Conservation (phyloP, 208 protist genomes). For the Acanthamoeba pearcei region DNA sequence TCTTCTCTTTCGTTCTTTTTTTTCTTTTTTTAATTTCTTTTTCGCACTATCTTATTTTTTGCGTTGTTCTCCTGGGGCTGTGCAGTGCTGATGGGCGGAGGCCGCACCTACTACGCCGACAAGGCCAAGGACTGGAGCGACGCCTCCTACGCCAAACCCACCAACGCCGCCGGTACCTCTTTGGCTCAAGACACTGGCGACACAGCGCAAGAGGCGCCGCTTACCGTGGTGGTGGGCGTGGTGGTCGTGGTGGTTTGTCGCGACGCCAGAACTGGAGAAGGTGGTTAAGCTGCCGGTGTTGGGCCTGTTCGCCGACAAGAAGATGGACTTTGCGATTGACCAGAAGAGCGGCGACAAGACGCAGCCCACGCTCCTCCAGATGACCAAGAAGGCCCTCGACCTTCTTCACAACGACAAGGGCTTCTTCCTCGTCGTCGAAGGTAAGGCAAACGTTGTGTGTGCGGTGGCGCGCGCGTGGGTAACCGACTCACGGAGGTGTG, state of each 20-base stretch:
- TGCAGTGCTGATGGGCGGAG: constrained; percentile 50
- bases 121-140: not conserved
- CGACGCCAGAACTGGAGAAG: not conserved
- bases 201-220: not conserved
- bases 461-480: not conserved
- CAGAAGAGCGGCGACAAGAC: not conserved
- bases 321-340: constrained; percentile 27
- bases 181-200: not conserved
- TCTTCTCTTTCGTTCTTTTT: not conserved
- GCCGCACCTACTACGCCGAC: not conserved
- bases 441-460: not conserved
- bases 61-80: not conserved
- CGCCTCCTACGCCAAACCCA: not conserved
- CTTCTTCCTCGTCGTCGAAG: constrained; percentile 43
- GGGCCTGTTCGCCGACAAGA: constrained; percentile 19
- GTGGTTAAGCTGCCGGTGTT: not conserved
- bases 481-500: not conserved
- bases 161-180: not conserved
- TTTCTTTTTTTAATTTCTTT: not conserved
- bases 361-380: constrained; percentile 23
- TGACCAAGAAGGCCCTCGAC: constrained; percentile 40
- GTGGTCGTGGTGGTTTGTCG: not conserved
- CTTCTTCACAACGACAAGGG: constrained; percentile 50
- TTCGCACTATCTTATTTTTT: not conserved
- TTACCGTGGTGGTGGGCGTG: not conserved